A percentile compares a stretch with the other conserved stretches of the same genome.
Conservation (phyloP, 176 grass and related monocot species). For the Aegilops tauschii region DNA sequence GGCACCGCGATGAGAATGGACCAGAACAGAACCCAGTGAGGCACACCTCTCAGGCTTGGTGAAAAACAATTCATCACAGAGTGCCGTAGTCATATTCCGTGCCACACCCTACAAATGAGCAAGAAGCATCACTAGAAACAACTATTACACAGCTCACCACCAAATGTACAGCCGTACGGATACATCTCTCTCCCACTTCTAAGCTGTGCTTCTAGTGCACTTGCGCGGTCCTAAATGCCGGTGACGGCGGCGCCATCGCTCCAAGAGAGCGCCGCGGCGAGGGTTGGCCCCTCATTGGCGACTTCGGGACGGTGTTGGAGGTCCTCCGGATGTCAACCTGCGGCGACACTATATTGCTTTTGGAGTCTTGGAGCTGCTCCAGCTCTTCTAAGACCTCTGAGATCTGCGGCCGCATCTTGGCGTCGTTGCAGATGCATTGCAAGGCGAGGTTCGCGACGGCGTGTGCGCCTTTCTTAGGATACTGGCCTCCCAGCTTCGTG, state of each 20-base stretch:
- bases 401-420: conserved; percentile 65
- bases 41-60: not conserved
- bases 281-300: conserved; percentile 44
- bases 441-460: conserved; percentile 56
- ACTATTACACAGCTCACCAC: conserved; percentile 23
- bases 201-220: conserved; percentile 42
- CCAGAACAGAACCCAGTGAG: not conserved
- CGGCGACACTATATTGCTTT: conserved; percentile 21
- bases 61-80: conserved; percentile 15
- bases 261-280: conserved; percentile 41
- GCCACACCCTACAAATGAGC: not conserved
- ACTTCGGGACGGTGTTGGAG: conserved; percentile 40
- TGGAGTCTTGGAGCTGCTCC: conserved; percentile 66
- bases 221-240: conserved; percentile 36
- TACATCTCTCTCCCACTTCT: not conserved
- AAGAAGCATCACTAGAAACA: conserved; percentile 25
- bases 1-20: not conserved
- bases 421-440: conserved; percentile 58
- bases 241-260: conserved; percentile 40
- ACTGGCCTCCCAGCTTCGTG: conserved; percentile 70
- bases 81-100: not conserved
- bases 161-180: conserved; percentile 46
- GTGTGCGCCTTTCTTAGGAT: conserved; percentile 63
- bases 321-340: conserved; percentile 30
- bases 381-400: conserved; percentile 61